Conservation (phyloP, 495 filamentous ascomycete species). For the Penicillium coprophilum region DNA sequence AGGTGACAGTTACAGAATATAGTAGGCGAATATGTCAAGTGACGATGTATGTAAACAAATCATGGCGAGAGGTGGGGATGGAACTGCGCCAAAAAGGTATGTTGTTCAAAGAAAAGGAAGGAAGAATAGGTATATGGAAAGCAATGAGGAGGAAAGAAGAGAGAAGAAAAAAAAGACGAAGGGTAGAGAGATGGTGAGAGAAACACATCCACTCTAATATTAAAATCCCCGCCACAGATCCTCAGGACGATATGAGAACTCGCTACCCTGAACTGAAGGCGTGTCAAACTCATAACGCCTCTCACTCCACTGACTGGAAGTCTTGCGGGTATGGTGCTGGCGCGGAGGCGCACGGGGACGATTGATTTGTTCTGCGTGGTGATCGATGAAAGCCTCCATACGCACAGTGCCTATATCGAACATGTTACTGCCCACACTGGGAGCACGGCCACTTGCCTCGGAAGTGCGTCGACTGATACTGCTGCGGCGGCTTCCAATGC, state of each 20-base stretch:
- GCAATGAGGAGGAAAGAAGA: background rate
- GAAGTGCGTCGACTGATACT: conserved; percentile 45
- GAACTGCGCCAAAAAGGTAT: conserved; percentile 1
- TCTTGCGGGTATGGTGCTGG: conserved; percentile 33
- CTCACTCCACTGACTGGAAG: conserved; percentile 41
- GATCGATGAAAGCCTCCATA: conserved; percentile 86
- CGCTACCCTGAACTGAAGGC: conserved; percentile 34
- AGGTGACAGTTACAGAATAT: conserved; percentile 1
- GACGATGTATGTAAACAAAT: conserved; percentile 8
- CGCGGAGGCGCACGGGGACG: conserved; percentile 26
- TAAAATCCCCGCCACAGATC: conserved; percentile 46
- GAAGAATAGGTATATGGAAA: conserved; percentile 1
- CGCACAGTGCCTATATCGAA: conserved; percentile 81
- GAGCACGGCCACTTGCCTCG: conserved; percentile 40
- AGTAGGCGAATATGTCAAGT: conserved; percentile 10
- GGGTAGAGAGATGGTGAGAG: background rate
- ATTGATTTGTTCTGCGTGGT: conserved; percentile 36
- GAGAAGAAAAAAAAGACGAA: conserved; percentile 1
- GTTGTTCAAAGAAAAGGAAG: background rate
- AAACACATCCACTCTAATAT: background rate
- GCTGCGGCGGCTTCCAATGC: conserved; percentile 40
- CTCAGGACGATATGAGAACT: conserved; percentile 35
- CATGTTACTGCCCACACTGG: conserved; percentile 40
- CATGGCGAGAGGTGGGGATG: conserved; percentile 7
- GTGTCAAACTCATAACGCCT: conserved; percentile 34